Percentiles rank a stretch among this genome's conserved stretches.
Evolutionary conservation across 768 basidiomycete species (phyloP).

Genomic region (Pleurotus eryngii): DNA sequence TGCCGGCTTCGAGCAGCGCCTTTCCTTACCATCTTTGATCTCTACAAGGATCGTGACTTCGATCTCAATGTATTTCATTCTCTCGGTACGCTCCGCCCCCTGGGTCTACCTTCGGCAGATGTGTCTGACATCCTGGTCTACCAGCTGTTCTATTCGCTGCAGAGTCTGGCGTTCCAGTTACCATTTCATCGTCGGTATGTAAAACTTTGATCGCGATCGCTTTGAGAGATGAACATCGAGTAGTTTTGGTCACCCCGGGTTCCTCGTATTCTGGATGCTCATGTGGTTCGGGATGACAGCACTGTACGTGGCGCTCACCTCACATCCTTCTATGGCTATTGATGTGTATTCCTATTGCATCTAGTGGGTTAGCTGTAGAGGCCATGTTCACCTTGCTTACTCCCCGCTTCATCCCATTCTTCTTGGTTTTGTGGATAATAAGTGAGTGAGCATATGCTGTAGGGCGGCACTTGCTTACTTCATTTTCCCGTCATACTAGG

Average conservation of each 20-base stretch:
- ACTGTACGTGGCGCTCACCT: conserved; percentile 32
- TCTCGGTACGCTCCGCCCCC: conserved; percentile 26
- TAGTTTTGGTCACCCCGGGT: conserved; percentile 49
- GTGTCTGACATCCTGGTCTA: background rate
- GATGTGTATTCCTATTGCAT: background rate
- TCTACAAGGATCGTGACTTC: conserved; percentile 25
- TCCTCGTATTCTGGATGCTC: conserved; percentile 68
- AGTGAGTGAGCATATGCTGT: background rate
- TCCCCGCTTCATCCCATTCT: conserved; percentile 48
- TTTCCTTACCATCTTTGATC: conserved; percentile 29
- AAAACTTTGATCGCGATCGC: background rate
- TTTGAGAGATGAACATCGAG: background rate
- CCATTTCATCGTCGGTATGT: conserved; percentile 47
- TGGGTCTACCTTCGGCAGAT: background rate
- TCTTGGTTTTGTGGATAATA: conserved; percentile 66
- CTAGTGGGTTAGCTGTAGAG: conserved; percentile 60
- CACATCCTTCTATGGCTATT: background rate
- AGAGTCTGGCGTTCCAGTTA: conserved; percentile 59
- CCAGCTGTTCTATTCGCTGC: conserved; percentile 51
- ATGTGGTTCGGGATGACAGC: conserved; percentile 56
- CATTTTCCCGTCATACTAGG: conserved; percentile 1
- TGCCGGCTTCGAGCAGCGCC: conserved; percentile 29
- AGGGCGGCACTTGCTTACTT: background rate
- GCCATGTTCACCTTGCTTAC: conserved; percentile 56
- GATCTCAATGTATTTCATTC: conserved; percentile 31